Conservation (phyloP, 331 rosid genomes). For the Prunus yedoensis region DNA sequence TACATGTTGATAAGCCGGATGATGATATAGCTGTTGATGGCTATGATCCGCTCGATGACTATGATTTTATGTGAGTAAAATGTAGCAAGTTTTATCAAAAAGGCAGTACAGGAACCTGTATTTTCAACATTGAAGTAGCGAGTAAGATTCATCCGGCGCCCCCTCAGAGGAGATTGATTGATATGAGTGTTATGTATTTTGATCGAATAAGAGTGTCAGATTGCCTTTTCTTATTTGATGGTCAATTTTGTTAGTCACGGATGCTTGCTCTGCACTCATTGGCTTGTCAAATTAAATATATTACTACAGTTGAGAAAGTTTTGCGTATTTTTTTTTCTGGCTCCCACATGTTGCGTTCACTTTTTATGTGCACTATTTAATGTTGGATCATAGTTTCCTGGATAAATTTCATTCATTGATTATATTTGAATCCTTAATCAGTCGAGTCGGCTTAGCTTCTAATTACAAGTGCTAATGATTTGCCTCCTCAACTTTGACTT, state of each 20-base stretch:
- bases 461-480: too few species aligned
- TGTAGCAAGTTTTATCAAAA: slow-evolving; percentile 23
- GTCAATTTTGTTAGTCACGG: slow-evolving; percentile 48
- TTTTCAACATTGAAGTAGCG: slow-evolving; percentile 40
- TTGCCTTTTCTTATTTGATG: slow-evolving; percentile 22
- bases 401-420: too few species aligned
- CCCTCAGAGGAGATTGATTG: slow-evolving; percentile 35
- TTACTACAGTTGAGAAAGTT: neutral
- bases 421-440: too few species aligned
- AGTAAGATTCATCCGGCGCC: slow-evolving; percentile 42
- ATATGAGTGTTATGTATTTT: slow-evolving; percentile 46
- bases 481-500: too few species aligned
- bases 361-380: neutral
- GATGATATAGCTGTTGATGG: slow-evolving; percentile 57
- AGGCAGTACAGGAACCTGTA: slow-evolving; percentile 24
- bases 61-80: slow-evolving; percentile 73
- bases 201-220: slow-evolving; percentile 41
- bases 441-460: too few species aligned
- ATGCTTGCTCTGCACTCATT: slow-evolving; percentile 2
- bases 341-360: neutral
- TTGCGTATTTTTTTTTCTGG: neutral
- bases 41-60: slow-evolving; percentile 69
- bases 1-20: slow-evolving; percentile 73
- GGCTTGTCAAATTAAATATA: slow-evolving; percentile 2
- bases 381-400: neutral